Percentiles rank a stretch among this genome's conserved stretches.
phyloP scores from a whole-genome alignment of 805 yeast species.

The Pichia exigua region DNA sequence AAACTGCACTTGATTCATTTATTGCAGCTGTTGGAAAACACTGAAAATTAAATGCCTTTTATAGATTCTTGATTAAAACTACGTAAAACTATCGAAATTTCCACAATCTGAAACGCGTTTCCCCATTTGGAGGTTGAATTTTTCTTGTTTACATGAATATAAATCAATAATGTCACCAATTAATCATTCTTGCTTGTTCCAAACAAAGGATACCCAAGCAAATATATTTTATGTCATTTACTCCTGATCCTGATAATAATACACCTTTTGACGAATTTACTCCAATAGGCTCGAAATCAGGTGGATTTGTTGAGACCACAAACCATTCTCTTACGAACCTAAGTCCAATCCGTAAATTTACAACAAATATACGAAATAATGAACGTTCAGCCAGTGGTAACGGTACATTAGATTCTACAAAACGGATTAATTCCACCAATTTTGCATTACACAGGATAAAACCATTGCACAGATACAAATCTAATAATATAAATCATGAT shows the following conservation, averaged over 20 bases:
- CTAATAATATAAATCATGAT: background rate
- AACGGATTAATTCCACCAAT: background rate
- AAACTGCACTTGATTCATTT: slow-evolving; percentile 48
- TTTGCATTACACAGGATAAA: slow-evolving; percentile 2
- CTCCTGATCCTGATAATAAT: background rate
- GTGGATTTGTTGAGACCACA: background rate
- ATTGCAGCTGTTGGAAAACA: slow-evolving; percentile 28
- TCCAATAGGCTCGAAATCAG: slow-evolving; percentile 11
- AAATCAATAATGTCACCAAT: background rate
- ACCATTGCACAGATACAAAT: background rate
- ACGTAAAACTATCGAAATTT: background rate
- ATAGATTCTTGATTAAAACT: slow-evolving; percentile 1
- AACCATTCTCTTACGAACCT: slow-evolving; percentile 1
- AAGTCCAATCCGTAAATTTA: slow-evolving; percentile 4
- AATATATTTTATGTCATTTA: background rate
- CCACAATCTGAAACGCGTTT: slow-evolving; percentile 2
- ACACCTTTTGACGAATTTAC: slow-evolving; percentile 9
- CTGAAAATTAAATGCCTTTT: background rate
- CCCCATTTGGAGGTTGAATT: background rate
- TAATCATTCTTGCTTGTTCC: background rate
- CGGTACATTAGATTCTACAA: background rate
- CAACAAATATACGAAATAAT: background rate
- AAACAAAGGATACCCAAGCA: background rate
- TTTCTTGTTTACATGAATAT: background rate
- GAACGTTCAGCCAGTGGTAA: background rate